Conservation (phyloP, 306 rosid species). For the Fagus sylvatica region DNA sequence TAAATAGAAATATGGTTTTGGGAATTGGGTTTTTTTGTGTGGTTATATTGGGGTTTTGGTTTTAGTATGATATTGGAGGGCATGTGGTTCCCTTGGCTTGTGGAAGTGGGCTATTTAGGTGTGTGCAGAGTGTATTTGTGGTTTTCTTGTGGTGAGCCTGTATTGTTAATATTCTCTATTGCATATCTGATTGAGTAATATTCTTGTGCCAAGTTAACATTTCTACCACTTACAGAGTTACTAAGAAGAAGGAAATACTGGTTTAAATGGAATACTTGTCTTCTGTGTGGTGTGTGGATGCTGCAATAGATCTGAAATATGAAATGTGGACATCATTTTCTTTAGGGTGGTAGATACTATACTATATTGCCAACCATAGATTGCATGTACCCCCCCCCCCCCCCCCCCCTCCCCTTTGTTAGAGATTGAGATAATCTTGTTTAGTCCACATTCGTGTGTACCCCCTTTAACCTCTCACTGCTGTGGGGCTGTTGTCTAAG, state of each 20-base stretch:
- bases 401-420: no score
- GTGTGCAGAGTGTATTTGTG: not conserved
- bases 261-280: not conserved
- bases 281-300: no score
- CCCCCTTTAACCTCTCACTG: no score
- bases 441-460: no score
- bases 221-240: not conserved
- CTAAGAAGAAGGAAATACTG: not conserved
- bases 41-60: not conserved
- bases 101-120: not conserved
- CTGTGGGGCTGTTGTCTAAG: no score
- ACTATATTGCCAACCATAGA: no score
- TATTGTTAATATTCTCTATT: not conserved
- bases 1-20: not conserved
- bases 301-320: no score
- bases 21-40: not conserved
- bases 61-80: not conserved
- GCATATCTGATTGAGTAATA: not conserved
- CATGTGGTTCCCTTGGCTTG: not conserved
- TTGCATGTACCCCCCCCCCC: no score
- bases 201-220: no score
- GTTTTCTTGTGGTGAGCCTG: not conserved
- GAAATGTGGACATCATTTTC: no score
- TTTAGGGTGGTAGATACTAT: no score
- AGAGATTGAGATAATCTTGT: no score